Conservation (phyloP, 192 early-diverging fungal species). For the Helicostylum pulchrum region DNA sequence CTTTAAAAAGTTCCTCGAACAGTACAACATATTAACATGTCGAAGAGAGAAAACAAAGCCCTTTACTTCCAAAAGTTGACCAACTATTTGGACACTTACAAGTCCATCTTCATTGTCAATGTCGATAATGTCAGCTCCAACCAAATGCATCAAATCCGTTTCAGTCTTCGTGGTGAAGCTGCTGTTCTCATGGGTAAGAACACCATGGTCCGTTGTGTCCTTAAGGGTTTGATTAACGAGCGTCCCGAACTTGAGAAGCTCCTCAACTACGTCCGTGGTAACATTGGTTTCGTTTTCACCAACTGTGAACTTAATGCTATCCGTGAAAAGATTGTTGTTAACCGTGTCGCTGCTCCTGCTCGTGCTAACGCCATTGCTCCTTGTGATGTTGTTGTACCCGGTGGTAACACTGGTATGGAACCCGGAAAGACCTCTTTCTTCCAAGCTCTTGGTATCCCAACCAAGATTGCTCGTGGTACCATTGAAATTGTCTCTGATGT, state of each 20-base stretch:
- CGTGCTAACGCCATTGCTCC: constrained; percentile 92
- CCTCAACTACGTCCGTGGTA: constrained; percentile 83
- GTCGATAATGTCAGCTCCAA: constrained; percentile 99
- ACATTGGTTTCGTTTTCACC: constrained; percentile 99
- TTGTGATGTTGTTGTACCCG: constrained; percentile 57
- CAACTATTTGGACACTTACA: constrained; percentile 82
- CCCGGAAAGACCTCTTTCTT: constrained; percentile 99
- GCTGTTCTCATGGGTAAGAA: constrained; percentile 99
- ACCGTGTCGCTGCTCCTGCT: constrained; percentile 97
- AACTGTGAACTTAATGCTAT: constrained; percentile 94
- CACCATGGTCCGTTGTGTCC: constrained; percentile 95
- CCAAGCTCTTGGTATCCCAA: constrained; percentile 99
- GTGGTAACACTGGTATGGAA: constrained; percentile 99
- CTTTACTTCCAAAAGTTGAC: constrained; percentile 95
- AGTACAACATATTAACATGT: constrained; percentile 68
- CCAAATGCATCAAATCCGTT: constrained; percentile 99
- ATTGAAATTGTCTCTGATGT: constrained; percentile 99
- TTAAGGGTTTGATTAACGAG: constrained; percentile 59
- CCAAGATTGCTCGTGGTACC: constrained; percentile 99
- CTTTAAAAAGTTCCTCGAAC: constrained; percentile 62
- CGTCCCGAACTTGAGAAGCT: constrained; percentile 80
- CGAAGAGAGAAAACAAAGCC: constrained; percentile 97
- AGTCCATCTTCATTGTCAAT: constrained; percentile 98
- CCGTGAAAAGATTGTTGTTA: constrained; percentile 84
- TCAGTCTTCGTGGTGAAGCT: constrained; percentile 83